Evolutionary conservation across 2,329 filamentous ascomycete genomes (phyloP), one percentile per base, ranked within the genome.

Genomic region (Colletotrichum scovillei): DNA sequence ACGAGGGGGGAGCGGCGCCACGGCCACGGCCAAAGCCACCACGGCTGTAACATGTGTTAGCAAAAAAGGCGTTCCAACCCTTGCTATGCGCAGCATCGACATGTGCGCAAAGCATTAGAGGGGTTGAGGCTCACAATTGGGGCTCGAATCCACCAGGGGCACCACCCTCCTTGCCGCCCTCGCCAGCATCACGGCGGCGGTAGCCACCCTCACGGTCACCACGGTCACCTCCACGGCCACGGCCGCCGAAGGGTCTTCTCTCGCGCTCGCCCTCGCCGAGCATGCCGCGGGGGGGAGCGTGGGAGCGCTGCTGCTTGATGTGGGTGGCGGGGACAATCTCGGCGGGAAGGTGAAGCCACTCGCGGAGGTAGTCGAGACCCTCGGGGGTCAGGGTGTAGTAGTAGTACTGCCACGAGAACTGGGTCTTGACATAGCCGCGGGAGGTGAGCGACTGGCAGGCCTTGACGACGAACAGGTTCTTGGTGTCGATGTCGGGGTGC

Each of bases 341-440:
- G 85, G 97, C 95, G 83, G 97, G 97, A 82, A 99, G 94, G 90
- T 99, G 97, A 82, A 99, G 95, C 97, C 97, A 99, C 91, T 99
- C 97, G 86, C 97, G 96, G 87, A 99, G 95, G 92, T 99, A 99
- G 91, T 98, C 96, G 86, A 99, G 96, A 89, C 97, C 97, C 92
- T 98, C 95, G 84, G 95, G 94, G 86, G 96, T 98, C 88, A 99
- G 93, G 88, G 97, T 98, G 93, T 99, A 99, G 94, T 99, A 99
- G 93, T 98, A 98, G 92, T 95, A 98, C 89, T 98, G 95, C 95
- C 95, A 98, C 80, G 95, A 98, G 94, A 99, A 99, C 88, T 97
- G 97, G 82, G 97, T 99, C 94, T 99, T 99, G 89, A 99, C 92
- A 88, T 94, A 98, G 86, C 96, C 96, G 86, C 97, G 96, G 81